Evolutionary conservation across 2,329 filamentous ascomycete genomes (phyloP).

Genomic region (Fusarium dimerum): DNA sequence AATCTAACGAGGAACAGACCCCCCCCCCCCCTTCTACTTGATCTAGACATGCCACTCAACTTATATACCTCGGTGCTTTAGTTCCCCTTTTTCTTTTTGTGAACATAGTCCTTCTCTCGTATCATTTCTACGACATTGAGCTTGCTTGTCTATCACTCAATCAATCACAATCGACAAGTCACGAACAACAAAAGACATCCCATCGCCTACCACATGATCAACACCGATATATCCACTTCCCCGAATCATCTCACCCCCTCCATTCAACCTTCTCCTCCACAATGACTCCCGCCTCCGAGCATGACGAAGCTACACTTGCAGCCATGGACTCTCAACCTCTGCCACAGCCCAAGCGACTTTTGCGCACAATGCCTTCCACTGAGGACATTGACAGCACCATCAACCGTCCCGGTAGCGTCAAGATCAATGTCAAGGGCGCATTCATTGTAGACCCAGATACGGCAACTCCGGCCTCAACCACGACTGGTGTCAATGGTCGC

Average conservation of each 20-base stretch:
- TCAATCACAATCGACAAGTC: too few relatives aligned
- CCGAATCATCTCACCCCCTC: slow-evolving; percentile 7
- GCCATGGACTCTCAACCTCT: slow-evolving; percentile 14
- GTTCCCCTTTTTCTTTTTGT: background rate
- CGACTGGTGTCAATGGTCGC: slow-evolving; percentile 42
- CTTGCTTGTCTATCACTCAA: too few relatives aligned
- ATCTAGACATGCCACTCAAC: too few relatives aligned
- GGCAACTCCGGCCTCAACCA: slow-evolving; percentile 47
- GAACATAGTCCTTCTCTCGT: background rate
- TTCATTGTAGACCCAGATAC: slow-evolving; percentile 90
- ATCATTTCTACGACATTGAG: background rate
- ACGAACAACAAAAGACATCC: too few relatives aligned
- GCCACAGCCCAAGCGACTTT: slow-evolving; percentile 21
- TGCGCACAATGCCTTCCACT: slow-evolving; percentile 46
- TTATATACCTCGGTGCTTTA: too few relatives aligned
- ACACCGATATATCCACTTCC: slow-evolving; percentile 15
- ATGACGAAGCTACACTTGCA: slow-evolving; percentile 24
- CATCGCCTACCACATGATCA: slow-evolving; percentile 14
- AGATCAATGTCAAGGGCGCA: slow-evolving; percentile 94
- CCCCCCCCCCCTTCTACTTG: too few relatives aligned
- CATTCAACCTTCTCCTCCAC: slow-evolving; percentile 4
- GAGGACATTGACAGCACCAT: slow-evolving; percentile 63
- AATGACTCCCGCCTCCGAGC: slow-evolving; percentile 28
- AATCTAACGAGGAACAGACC: too few relatives aligned
- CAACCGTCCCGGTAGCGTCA: slow-evolving; percentile 69